A percentile compares a stretch with the other conserved stretches of the same genome.
These are phyloP conservation scores for Spiromastix sp. DNA, from an alignment of 2,329 filamentous ascomycete genomes.

Conservation along the genomic window DNA sequence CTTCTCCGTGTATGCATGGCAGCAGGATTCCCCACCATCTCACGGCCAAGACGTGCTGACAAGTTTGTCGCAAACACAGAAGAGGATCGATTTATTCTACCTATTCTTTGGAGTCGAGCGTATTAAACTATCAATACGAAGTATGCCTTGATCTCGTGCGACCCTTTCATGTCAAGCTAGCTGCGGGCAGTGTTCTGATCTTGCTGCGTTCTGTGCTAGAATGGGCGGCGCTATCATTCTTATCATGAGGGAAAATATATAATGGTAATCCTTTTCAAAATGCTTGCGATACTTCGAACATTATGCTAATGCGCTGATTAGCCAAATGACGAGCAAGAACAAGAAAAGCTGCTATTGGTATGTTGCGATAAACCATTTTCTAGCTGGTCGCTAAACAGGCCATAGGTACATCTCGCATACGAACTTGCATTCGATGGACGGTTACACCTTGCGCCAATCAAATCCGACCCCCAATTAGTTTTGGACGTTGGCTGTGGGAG, in stretches of 20 bases:
- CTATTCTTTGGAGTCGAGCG: not conserved
- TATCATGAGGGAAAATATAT: constrained; percentile 16
- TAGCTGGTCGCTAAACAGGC: too few relatives aligned
- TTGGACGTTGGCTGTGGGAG: constrained; percentile 43
- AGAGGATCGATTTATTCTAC: too few relatives aligned
- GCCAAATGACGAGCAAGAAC: constrained; percentile 24
- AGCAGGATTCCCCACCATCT: too few relatives aligned
- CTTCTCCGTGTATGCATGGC: too few relatives aligned
- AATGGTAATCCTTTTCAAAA: not conserved
- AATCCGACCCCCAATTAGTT: constrained; percentile 17
- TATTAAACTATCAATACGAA: not conserved
- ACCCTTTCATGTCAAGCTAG: not conserved
- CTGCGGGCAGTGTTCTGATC: too few relatives aligned
- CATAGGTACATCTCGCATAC: constrained; percentile 30
- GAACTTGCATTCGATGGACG: constrained; percentile 25
- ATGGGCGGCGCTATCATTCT: constrained; percentile 28
- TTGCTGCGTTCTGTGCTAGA: constrained; percentile 28
- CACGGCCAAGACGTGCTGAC: too few relatives aligned
- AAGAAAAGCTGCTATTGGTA: constrained; percentile 22
- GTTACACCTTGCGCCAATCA: constrained; percentile 29
- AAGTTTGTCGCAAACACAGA: too few relatives aligned
- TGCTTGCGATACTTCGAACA: not conserved
- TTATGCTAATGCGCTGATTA: constrained; percentile 4
- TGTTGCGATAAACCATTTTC: too few relatives aligned
- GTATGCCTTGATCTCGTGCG: not conserved